Evolutionary conservation across 768 basidiomycete genomes (phyloP).

Genomic region (Amanita pallidorosea): DNA sequence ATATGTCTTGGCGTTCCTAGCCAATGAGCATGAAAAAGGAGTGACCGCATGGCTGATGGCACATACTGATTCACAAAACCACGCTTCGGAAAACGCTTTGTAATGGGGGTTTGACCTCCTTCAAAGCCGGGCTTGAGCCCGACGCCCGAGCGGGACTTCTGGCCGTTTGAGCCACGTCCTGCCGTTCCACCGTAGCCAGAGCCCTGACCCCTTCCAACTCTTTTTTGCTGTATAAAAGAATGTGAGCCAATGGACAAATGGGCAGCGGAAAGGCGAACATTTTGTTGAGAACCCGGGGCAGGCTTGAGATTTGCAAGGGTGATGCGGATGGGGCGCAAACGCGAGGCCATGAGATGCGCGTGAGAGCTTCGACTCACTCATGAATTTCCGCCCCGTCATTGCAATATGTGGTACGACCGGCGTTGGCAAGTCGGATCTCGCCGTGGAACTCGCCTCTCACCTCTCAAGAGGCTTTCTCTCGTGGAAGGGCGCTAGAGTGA

Average conservation of each 20-base stretch:
- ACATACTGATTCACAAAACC: constrained; percentile 91
- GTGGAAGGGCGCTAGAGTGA: constrained; percentile 61
- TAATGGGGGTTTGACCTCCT: constrained; percentile 94
- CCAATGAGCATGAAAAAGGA: neutral
- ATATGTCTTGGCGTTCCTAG: constrained; percentile 64
- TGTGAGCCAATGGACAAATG: neutral
- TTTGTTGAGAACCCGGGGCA: constrained; percentile 58
- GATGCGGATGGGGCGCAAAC: constrained; percentile 27
- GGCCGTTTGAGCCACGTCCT: constrained; percentile 91
- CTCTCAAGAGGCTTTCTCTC: constrained; percentile 23
- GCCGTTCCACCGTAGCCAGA: constrained; percentile 89
- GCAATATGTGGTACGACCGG: constrained; percentile 91
- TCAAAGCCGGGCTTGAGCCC: constrained; percentile 83
- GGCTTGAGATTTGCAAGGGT: constrained; percentile 68
- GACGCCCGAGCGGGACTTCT: constrained; percentile 84
- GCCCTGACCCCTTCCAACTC: constrained; percentile 88
- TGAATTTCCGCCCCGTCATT: constrained; percentile 56
- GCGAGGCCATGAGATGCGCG: constrained; percentile 21
- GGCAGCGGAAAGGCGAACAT: constrained; percentile 24
- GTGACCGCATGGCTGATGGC: neutral
- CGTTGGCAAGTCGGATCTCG: constrained; percentile 90
- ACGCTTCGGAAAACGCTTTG: constrained; percentile 82
- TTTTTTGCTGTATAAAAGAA: constrained; percentile 61
- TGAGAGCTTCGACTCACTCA: constrained; percentile 6
- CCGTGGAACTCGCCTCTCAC: constrained; percentile 73